Evolutionary conservation across 2,329 filamentous ascomycete species (phyloP).

Genomic region (Scedosporium dehoogii): DNA sequence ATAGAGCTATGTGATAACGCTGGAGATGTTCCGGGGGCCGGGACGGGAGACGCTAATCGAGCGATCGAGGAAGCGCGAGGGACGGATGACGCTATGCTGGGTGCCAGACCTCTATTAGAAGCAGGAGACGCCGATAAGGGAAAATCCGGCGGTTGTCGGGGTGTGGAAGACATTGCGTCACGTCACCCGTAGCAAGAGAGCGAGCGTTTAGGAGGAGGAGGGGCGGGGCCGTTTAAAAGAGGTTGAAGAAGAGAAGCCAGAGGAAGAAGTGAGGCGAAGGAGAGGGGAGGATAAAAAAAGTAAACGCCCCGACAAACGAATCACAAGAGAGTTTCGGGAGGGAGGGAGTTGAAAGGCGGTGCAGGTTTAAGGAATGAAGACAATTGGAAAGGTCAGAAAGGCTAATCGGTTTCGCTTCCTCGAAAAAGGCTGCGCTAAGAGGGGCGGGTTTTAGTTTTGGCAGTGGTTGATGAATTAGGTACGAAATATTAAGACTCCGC

Average conservation of each 20-base stretch:
- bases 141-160: not conserved
- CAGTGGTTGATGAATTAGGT: no score
- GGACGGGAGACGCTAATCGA: slow-evolving; percentile 48
- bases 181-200: not conserved
- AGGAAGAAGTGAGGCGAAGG: not conserved
- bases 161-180: not conserved
- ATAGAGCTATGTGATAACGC: slow-evolving; percentile 19
- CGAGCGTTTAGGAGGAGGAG: no score
- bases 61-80: slow-evolving; percentile 52
- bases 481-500: no score
- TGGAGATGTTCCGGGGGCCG: slow-evolving; percentile 31
- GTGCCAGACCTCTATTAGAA: not conserved
- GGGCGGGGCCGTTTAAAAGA: not conserved
- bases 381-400: not conserved
- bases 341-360: not conserved
- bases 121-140: not conserved
- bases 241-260: not conserved
- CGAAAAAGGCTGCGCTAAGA: not conserved
- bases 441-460: not conserved
- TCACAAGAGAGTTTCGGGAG: not conserved
- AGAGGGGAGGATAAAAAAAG: not conserved
- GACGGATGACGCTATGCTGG: slow-evolving; percentile 34
- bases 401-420: not conserved
- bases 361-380: not conserved
- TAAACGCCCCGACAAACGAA: not conserved